These are phyloP conservation scores for Phytophthora sp. DNA, from an alignment of 352 stramenopile species.

Conservation along the genomic window DNA sequence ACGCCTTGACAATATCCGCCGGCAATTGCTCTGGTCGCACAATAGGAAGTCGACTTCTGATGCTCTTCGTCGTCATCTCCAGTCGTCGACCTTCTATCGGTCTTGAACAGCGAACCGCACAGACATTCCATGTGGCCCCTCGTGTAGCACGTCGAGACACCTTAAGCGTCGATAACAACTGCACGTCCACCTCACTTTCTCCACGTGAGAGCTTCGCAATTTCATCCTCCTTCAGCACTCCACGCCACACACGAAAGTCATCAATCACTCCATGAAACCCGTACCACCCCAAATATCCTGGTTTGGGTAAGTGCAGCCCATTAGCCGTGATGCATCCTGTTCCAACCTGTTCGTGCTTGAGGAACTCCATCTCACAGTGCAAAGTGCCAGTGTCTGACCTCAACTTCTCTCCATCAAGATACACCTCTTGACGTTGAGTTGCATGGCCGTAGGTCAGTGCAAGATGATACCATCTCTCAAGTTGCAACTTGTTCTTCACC, in stretches of 20 bases:
- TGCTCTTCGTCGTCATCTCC: neutral
- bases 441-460: conserved; percentile 33
- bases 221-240: conserved; percentile 14
- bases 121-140: conserved; percentile 24
- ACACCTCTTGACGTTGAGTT: conserved; percentile 29
- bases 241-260: conserved; percentile 42
- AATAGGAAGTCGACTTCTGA: conserved; percentile 6
- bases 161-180: conserved; percentile 8
- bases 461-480: conserved; percentile 46
- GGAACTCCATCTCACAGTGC: conserved; percentile 20
- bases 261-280: conserved; percentile 44
- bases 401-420: conserved; percentile 32
- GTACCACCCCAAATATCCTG: conserved; percentile 37
- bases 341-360: conserved; percentile 35
- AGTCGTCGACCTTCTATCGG: conserved; percentile 7
- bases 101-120: conserved; percentile 7
- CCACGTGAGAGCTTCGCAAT: conserved; percentile 16
- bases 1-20: conserved; percentile 24
- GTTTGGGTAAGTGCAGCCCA: conserved; percentile 1
- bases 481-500: conserved; percentile 25
- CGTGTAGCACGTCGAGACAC: neutral
- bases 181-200: neutral
- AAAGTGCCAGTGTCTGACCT: conserved; percentile 6
- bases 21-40: conserved; percentile 29
- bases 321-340: conserved; percentile 39